These are phyloP conservation scores for Mollisiaceae sp. DNA, from an alignment of 2,329 filamentous ascomycete genomes.

Conservation along the genomic window DNA sequence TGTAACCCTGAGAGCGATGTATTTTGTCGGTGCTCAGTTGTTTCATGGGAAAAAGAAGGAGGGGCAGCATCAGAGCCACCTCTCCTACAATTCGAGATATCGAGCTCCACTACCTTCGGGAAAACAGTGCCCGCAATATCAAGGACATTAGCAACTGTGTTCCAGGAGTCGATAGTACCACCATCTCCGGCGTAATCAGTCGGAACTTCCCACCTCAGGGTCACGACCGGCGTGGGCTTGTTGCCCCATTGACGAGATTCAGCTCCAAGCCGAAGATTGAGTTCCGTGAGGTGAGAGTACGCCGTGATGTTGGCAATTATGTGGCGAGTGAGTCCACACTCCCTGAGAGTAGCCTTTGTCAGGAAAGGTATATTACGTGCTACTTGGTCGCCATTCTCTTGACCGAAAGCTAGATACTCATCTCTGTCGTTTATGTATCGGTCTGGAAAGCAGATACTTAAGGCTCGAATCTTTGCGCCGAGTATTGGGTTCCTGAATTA, in stretches of 20 bases:
- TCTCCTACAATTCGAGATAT: conserved; percentile 9
- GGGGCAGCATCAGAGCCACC: neutral
- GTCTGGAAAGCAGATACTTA: conserved; percentile 10
- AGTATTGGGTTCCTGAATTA: conserved; percentile 14
- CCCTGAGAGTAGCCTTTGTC: conserved; percentile 1
- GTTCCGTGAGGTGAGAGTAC: conserved; percentile 9
- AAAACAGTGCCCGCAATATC: conserved; percentile 10
- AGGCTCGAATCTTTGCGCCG: conserved; percentile 15
- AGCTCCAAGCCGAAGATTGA: conserved; percentile 4
- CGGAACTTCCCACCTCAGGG: conserved; percentile 5
- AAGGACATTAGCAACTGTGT: conserved; percentile 5
- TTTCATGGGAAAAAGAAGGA: neutral
- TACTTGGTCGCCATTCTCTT: conserved; percentile 12
- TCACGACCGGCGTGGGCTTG: neutral
- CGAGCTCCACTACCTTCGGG: conserved; percentile 5
- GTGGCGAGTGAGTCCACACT: conserved; percentile 9
- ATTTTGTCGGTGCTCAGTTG: neutral
- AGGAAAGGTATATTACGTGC: conserved; percentile 8
- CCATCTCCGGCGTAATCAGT: neutral
- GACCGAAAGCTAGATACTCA: conserved; percentile 11
- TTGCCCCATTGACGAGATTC: conserved; percentile 1
- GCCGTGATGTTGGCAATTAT: conserved; percentile 2
- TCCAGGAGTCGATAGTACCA: conserved; percentile 6
- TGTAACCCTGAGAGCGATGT: neutral
- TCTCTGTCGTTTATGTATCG: neutral